Percentiles rank a stretch among this genome's conserved stretches.
Conservation (phyloP, 2,329 filamentous ascomycete species). For the Clonostachys byssicola region DNA sequence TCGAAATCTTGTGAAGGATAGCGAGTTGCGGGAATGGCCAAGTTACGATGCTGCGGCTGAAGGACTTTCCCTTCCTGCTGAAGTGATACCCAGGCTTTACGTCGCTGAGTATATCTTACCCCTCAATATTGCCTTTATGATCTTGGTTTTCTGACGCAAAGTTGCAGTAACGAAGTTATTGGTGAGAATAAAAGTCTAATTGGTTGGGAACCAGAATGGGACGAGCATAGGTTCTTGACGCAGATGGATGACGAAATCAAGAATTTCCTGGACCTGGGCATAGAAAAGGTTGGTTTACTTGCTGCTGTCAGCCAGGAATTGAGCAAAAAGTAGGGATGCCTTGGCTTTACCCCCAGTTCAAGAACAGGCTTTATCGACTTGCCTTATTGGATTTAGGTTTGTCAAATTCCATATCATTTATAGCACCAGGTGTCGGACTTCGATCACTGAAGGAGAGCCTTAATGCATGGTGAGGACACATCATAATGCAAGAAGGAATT, state of each 20-base stretch:
- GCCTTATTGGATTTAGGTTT: too few relatives aligned
- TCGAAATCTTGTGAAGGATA: conserved; percentile 18
- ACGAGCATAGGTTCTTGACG: conserved; percentile 12
- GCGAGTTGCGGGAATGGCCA: conserved; percentile 16
- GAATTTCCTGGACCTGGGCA: conserved; percentile 9
- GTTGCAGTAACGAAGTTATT: conserved; percentile 6
- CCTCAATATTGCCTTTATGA: too few relatives aligned
- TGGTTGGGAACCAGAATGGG: conserved; percentile 19
- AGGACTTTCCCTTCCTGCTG: conserved; percentile 17
- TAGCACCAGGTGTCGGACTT: too few relatives aligned
- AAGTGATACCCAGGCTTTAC: conserved; percentile 13
- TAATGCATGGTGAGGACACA: too few relatives aligned
- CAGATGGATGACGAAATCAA: conserved; percentile 18
- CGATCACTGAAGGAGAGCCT: too few relatives aligned
- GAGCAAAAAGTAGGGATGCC: too few relatives aligned
- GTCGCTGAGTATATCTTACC: conserved; percentile 14
- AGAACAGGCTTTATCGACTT: too few relatives aligned
- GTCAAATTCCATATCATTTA: too few relatives aligned
- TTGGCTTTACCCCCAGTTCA: too few relatives aligned
- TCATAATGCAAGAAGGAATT: too few relatives aligned
- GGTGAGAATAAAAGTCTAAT: conserved; percentile 9
- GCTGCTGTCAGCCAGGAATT: too few relatives aligned
- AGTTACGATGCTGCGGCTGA: conserved; percentile 22
- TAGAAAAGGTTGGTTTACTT: too few relatives aligned
- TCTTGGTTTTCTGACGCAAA: not conserved